Evolutionary conservation across 106 monocot species (phyloP).

Genomic region (Agapanthus africanus): DNA sequence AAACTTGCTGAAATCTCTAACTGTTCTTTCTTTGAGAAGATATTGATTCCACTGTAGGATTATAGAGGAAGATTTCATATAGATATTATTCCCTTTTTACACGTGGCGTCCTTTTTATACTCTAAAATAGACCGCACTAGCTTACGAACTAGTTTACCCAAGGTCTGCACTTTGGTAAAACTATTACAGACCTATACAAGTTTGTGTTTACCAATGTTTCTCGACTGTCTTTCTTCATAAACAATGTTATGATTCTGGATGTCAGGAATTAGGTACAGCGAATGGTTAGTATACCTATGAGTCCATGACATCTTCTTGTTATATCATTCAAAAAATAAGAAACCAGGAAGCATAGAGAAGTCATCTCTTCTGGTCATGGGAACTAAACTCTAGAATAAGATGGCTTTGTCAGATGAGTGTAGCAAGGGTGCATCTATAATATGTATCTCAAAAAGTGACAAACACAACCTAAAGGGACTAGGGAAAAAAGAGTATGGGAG

Average conservation of each 20-base stretch:
- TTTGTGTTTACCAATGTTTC: neutral
- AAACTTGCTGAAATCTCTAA: neutral
- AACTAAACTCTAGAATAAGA: neutral
- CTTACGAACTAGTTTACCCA: neutral
- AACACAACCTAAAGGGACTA: no score
- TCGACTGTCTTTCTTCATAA: neutral
- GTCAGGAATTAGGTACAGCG: neutral
- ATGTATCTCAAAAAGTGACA: no score
- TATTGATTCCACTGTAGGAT: neutral
- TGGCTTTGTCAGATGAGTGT: neutral
- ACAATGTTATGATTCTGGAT: neutral
- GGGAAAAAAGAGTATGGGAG: neutral
- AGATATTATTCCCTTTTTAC: neutral
- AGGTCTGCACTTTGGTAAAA: neutral
- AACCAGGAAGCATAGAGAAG: neutral
- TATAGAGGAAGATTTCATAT: neutral
- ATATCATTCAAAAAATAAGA: neutral
- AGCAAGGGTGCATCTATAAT: no score
- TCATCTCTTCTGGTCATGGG: neutral
- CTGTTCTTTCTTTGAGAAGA: neutral
- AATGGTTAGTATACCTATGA: neutral
- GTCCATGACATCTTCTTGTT: neutral
- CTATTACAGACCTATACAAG: neutral
- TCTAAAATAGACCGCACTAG: neutral
- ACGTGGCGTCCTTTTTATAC: neutral